A percentile compares a stretch with the other conserved stretches of the same genome.
Evolutionary conservation across 2,329 filamentous ascomycete genomes (phyloP).

Genomic region (Cordyceps cateniannulata): DNA sequence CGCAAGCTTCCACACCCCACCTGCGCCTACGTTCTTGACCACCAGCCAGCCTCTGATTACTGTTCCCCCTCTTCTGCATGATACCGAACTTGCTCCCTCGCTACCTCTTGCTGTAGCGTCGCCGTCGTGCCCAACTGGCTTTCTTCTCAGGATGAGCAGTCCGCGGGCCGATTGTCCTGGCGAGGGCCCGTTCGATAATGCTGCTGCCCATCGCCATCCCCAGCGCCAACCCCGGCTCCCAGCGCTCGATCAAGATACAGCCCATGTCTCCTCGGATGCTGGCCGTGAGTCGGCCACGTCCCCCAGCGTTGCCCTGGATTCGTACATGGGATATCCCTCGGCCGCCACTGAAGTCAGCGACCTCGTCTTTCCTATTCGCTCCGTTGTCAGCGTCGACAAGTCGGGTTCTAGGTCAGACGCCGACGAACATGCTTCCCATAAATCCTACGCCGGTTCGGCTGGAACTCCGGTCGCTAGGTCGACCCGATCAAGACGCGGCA

Average conservation of each 20-base stretch:
- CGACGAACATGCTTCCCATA: slow-evolving; percentile 33
- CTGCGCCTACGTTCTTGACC: background rate
- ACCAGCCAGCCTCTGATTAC: background rate
- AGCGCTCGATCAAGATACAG: background rate
- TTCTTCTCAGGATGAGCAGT: slow-evolving; percentile 6
- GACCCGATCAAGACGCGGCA: slow-evolving; percentile 21
- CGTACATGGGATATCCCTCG: slow-evolving; percentile 21
- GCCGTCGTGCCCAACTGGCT: background rate
- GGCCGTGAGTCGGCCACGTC: background rate
- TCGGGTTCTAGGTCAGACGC: slow-evolving; percentile 30
- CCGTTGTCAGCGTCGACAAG: slow-evolving; percentile 67
- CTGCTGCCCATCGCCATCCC: background rate
- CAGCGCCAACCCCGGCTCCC: background rate
- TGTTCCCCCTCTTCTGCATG: background rate
- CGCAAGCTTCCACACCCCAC: slow-evolving; percentile 1
- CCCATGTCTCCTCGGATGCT: background rate
- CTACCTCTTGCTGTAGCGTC: slow-evolving; percentile 3
- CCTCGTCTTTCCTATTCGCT: slow-evolving; percentile 74
- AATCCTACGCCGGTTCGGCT: slow-evolving; percentile 27
- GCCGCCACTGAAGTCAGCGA: slow-evolving; percentile 38
- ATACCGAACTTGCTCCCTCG: background rate
- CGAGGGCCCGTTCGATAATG: background rate
- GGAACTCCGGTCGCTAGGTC: slow-evolving; percentile 24
- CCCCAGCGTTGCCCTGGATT: slow-evolving; percentile 2
- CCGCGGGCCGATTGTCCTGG: background rate